These are phyloP conservation scores for Hypoxylon intermedium DNA, from an alignment of 495 filamentous ascomycete species.

Conservation along the genomic window DNA sequence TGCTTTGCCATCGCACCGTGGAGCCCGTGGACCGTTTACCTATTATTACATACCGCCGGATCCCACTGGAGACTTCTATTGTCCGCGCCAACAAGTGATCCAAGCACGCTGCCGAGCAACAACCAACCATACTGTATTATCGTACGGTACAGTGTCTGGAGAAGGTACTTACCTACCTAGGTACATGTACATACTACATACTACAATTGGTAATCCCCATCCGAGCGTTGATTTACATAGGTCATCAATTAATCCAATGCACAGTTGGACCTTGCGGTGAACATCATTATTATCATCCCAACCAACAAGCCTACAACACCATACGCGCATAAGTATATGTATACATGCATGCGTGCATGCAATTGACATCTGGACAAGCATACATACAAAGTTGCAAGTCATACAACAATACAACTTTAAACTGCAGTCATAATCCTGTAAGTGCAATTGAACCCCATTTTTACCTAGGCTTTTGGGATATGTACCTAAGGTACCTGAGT, in stretches of 20 bases:
- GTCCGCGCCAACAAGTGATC: slow-evolving; percentile 15
- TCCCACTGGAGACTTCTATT: slow-evolving; percentile 6
- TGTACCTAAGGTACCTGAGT: slow-evolving; percentile 39
- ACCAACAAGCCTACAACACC: no score
- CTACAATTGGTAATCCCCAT: background rate
- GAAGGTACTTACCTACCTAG: no score
- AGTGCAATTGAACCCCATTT: no score
- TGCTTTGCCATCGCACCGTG: slow-evolving; percentile 18
- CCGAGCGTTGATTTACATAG: background rate
- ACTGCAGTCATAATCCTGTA: slow-evolving; percentile 34
- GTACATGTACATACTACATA: background rate
- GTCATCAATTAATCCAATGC: background rate
- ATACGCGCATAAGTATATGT: background rate
- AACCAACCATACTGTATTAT: background rate
- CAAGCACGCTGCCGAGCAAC: background rate
- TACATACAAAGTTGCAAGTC: background rate
- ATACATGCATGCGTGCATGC: background rate
- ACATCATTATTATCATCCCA: no score
- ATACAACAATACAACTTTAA: slow-evolving; percentile 6
- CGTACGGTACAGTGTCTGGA: no score
- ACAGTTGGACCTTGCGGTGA: background rate
- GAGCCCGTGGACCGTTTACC: slow-evolving; percentile 4
- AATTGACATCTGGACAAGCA: no score
- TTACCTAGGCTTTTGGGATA: no score
- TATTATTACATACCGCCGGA: slow-evolving; percentile 15